Base-by-base conservation (phyloP, 352 stramenopile species). In the Globisporangium uncinulatum region DNA sequence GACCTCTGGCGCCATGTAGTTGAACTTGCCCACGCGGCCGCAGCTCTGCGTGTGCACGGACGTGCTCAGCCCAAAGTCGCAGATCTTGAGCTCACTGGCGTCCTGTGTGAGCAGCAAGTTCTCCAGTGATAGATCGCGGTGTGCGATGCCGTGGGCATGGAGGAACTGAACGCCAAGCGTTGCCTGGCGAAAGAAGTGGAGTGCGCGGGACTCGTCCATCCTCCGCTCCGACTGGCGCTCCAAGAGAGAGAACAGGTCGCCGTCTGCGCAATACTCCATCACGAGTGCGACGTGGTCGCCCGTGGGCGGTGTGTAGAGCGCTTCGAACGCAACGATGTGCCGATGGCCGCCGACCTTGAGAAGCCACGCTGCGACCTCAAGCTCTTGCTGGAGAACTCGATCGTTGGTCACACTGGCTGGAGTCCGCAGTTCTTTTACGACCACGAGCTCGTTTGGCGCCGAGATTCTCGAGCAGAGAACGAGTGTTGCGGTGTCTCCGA, bases 191-290 rank as follows among this genome's bases (percentile, higher is more conserved):
- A 59, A 68, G 39, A 59, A 48, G 14, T 54, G 53, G 4, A 53
- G 46, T 19, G 57, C 51, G 20, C 61, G 37, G 0, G 39, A 21
- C 45, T 63, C 55, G 17, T 44, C 49, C 5, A 62, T 39, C 20
- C 46, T 49, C 14, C 24, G 42, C 15, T 42, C 59, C 31, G 8
- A n/a, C 24, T 47, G 52, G 36, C 5, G 31, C 10, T 17, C 53
- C n/a, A 81, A 32, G 15, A 73, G 63, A 24, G 67, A 66, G 13
- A 72, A 71, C n/a, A 91, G 65, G 46, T 88, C 78, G 13, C 76
- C 69, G 24, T 66, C 54, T 3, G 57, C 57, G 57, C 80, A 89
- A 53, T 69, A 85, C 44, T 90, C 77, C 67, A 87, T 86, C 51
- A 80, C 34, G 34, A 39, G 34, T 29, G 24, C 24, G 24, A 29